Conservation (phyloP, 805 yeast genomes). For the Tetrapisispora namnaoensis region DNA sequence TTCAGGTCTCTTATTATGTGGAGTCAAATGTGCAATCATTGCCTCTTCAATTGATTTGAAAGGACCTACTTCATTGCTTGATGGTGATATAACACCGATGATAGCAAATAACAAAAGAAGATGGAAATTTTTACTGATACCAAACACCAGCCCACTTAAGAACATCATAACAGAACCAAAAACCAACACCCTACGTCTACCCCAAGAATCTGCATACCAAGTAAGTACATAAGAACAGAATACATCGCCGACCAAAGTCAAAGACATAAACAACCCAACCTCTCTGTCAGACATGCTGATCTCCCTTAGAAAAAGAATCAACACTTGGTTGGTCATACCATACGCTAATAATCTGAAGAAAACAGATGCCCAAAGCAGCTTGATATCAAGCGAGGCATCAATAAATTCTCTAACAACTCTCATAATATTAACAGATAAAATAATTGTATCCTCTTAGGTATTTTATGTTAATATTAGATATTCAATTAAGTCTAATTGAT, state of each 20-base stretch:
- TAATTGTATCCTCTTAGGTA: not conserved
- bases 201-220: constrained; percentile 66
- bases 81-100: constrained; percentile 78
- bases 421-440: constrained; percentile 4
- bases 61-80: constrained; percentile 88
- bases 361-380: constrained; percentile 57
- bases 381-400: constrained; percentile 43
- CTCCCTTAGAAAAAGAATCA: constrained; percentile 54
- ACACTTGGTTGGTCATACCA: constrained; percentile 70
- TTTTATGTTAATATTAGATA: too few species aligned
- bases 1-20: constrained; percentile 53
- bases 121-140: constrained; percentile 42
- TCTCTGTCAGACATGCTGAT: constrained; percentile 44
- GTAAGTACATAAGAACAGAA: constrained; percentile 58
- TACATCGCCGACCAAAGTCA: constrained; percentile 74
- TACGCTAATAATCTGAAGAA: constrained; percentile 64
- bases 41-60: constrained; percentile 82
- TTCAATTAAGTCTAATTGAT: too few species aligned
- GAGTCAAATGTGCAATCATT: constrained; percentile 68
- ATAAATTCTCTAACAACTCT: constrained; percentile 19
- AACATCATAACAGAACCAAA: constrained; percentile 62
- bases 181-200: constrained; percentile 55
- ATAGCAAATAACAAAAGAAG: constrained; percentile 62
- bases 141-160: constrained; percentile 54
- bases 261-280: constrained; percentile 74